Percentiles rank a stretch among this genome's conserved stretches.
phyloP scores from a whole-genome alignment of 352 stramenopile genomes.

The Globisporangium middletonii region DNA sequence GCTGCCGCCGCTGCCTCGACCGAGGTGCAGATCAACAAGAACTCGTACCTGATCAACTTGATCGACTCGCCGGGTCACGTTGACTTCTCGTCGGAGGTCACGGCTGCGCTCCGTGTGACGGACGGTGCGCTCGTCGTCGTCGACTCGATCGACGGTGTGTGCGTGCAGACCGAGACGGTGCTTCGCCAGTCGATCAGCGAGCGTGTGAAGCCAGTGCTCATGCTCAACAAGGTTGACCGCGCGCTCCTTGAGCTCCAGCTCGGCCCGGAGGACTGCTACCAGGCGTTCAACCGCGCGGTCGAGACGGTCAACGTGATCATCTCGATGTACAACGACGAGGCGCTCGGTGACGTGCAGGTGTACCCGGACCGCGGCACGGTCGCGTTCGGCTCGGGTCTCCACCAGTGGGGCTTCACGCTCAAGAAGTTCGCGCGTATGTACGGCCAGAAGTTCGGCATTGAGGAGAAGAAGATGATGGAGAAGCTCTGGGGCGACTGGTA shows the following conservation, averaged over 20 bases:
- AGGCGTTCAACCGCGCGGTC: conserved; percentile 97
- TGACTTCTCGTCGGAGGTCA: conserved; percentile 99
- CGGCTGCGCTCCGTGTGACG: conserved; percentile 97
- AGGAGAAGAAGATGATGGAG: conserved; percentile 98
- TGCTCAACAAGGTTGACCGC: conserved; percentile 99
- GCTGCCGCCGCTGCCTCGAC: conserved; percentile 22
- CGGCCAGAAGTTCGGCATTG: conserved; percentile 98
- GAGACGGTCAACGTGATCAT: conserved; percentile 99
- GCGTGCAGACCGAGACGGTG: conserved; percentile 99
- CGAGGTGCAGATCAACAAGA: conserved; percentile 93
- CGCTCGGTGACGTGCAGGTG: conserved; percentile 96
- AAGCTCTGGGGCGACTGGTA: conserved; percentile 99
- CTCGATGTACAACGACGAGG: conserved; percentile 98
- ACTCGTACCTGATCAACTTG: conserved; percentile 99
- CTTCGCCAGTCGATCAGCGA: conserved; percentile 97
- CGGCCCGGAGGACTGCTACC: conserved; percentile 98
- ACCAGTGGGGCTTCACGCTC: conserved; percentile 99
- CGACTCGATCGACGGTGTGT: conserved; percentile 99
- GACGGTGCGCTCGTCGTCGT: conserved; percentile 99
- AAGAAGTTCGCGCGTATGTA: conserved; percentile 99
- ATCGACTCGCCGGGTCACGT: conserved; percentile 99
- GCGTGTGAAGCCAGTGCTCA: conserved; percentile 97
- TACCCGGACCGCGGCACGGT: conserved; percentile 98
- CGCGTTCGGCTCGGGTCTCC: conserved; percentile 98
- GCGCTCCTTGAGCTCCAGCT: conserved; percentile 98